Evolutionary conservation across 2,329 filamentous ascomycete species (phyloP), one percentile per base, ranked within the genome.

Genomic region (Stachybotrys chartarum): DNA sequence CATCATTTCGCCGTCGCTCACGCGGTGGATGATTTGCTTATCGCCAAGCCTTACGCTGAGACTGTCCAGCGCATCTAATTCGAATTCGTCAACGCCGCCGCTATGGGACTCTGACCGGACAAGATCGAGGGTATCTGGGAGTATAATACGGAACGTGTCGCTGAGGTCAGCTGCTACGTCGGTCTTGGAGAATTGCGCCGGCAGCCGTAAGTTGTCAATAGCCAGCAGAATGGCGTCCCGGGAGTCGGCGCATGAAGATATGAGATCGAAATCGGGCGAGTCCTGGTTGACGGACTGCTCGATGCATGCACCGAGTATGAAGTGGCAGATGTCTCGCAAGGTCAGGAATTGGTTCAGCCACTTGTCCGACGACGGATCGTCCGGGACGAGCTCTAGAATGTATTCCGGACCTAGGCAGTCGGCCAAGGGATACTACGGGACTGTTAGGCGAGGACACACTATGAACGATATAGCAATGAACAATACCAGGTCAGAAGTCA

Each of bases 271-370:
- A 59, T 72, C 66, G n/a, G 64, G 62, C 6, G 62, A 68, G 50
- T 72, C 71, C 51, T 63, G 58, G 52, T 71, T 70, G 12, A 68
- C 67, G 3, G 63, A 58, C 55, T 72, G 70, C 49, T 75, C 72
- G 30, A 75, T 55, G 1, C 69, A 73, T 12, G 72, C 71, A 12
- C 67, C 71, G 8, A 74, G 66, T 3, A 73, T 63, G 53, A 71
- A 75, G 12, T 70, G 68, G 0, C 70, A 66, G 8, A 74, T 62
- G 61, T 75, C 72, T 56, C 71, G 62, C 11, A 75, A 64, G 0
- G 72, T 66, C 5, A 75, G 61, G 51, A 73, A 71, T 52, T 73
- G 70, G 6, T 66, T 55, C 11, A 75, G 60, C 72, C 72, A 75
- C 55, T 65, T 64, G n/a, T 31, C 46, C 5, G 64, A 57, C 14